phyloP scores from a whole-genome alignment of 2,329 filamentous ascomycete species.

The Furcasterigmium furcatum region DNA sequence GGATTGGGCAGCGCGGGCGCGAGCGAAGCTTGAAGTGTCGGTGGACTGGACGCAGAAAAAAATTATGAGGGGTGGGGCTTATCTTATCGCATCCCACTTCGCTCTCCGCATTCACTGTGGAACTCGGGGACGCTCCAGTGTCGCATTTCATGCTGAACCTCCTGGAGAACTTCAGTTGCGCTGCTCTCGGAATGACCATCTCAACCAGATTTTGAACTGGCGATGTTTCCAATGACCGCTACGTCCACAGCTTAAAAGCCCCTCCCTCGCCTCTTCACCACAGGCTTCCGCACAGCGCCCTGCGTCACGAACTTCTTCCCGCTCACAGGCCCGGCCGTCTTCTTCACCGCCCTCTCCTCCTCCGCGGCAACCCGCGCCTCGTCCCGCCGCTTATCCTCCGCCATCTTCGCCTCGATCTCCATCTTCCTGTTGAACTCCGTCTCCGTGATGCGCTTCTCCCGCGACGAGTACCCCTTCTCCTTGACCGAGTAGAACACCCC shows the following conservation, averaged over 20 bases:
- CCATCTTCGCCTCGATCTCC: constrained; percentile 93
- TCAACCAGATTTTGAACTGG: too few relatives aligned
- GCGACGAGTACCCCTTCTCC: constrained; percentile 90
- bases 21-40: not conserved
- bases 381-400: constrained; percentile 71
- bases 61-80: constrained; percentile 25
- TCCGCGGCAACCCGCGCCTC: constrained; percentile 53
- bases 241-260: constrained; percentile 48
- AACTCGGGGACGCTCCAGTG: too few relatives aligned
- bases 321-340: constrained; percentile 22
- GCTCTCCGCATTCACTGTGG: too few relatives aligned
- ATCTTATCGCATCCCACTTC: constrained; percentile 23
- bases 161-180: too few relatives aligned
- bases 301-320: constrained; percentile 58
- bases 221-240: too few relatives aligned
- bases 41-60: constrained; percentile 9
- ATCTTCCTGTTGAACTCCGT: constrained; percentile 89
- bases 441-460: constrained; percentile 84
- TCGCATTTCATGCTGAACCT: too few relatives aligned
- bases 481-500: constrained; percentile 97
- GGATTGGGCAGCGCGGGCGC: too few relatives aligned
- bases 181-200: too few relatives aligned
- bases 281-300: constrained; percentile 60
- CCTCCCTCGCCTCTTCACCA: constrained; percentile 52
- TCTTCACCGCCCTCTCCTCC: constrained; percentile 41